phyloP scores from a whole-genome alignment of 2,329 filamentous ascomycete genomes.

The Xylariaceae sp. region DNA sequence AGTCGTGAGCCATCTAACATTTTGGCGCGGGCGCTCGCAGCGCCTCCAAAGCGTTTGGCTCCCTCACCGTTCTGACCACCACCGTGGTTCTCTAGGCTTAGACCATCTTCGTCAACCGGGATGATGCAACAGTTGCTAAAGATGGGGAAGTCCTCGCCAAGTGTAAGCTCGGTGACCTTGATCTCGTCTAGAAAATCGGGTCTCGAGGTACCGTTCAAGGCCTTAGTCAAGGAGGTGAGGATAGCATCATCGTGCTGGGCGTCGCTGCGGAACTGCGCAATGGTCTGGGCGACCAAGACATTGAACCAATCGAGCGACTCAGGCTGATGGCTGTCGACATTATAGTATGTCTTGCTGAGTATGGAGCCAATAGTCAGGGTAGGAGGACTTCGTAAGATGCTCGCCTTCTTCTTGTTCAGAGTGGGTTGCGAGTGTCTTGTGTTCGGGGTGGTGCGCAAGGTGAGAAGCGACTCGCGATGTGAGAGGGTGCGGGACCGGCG shows the following conservation, averaged over 20 bases:
- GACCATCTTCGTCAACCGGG: constrained; percentile 76
- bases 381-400: constrained; percentile 67
- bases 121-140: constrained; percentile 98
- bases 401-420: constrained; percentile 63
- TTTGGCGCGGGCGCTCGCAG: constrained; percentile 43
- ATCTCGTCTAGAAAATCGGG: constrained; percentile 94
- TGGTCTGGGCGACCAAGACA: constrained; percentile 91
- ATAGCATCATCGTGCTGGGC: constrained; percentile 90
- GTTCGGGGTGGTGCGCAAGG: constrained; percentile 44
- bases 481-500: constrained; percentile 69
- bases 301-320: constrained; percentile 99
- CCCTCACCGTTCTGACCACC: background rate
- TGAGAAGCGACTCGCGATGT: constrained; percentile 71
- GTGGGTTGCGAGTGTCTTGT: constrained; percentile 36
- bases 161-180: constrained; percentile 83
- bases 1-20: constrained; percentile 65
- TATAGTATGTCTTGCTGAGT: constrained; percentile 95
- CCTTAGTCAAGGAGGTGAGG: constrained; percentile 74
- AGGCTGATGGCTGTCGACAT: constrained; percentile 89
- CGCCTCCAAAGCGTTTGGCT: constrained; percentile 43
- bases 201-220: constrained; percentile 80
- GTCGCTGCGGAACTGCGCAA: constrained; percentile 90
- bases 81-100: constrained; percentile 43
- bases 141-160: constrained; percentile 97
- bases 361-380: constrained; percentile 89